A percentile compares a stretch with the other conserved stretches of the same genome.
Conservation (phyloP, 306 rosid species). For the Hylodesmum podocarpum region DNA sequence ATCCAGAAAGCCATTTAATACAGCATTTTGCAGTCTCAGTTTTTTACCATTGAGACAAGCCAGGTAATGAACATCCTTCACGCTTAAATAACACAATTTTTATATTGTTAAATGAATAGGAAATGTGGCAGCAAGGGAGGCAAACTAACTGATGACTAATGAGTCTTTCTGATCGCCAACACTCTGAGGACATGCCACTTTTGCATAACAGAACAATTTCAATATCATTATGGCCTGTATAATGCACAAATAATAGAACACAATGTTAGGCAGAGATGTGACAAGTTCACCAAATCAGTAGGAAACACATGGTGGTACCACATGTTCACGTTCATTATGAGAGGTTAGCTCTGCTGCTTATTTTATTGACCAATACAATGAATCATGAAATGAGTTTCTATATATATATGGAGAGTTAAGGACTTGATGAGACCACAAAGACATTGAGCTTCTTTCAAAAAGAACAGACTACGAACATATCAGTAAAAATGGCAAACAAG, state of each 20-base stretch:
- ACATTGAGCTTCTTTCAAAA: not conserved
- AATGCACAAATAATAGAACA: slow-evolving; percentile 13
- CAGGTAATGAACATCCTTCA: slow-evolving; percentile 17
- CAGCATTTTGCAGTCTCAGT: slow-evolving; percentile 15
- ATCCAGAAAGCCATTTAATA: not conserved
- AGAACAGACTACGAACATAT: not conserved
- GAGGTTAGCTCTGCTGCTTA: no score
- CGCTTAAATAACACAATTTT: not conserved
- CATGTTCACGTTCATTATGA: slow-evolving; percentile 29
- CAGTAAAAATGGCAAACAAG: slow-evolving; percentile 50
- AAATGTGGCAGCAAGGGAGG: slow-evolving; percentile 49
- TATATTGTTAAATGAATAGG: not conserved
- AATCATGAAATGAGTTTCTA: slow-evolving; percentile 5
- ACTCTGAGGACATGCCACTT: slow-evolving; percentile 29
- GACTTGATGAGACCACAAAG: slow-evolving; percentile 16
- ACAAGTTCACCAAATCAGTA: slow-evolving; percentile 29
- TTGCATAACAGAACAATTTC: no score
- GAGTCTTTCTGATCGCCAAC: slow-evolving; percentile 25
- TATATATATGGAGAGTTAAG: slow-evolving; percentile 19
- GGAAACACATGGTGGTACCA: no score
- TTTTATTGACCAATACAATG: not conserved
- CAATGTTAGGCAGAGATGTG: slow-evolving; percentile 37
- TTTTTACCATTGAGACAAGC: slow-evolving; percentile 27
- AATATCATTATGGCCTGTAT: not conserved
- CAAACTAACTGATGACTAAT: slow-evolving; percentile 35